Percentiles rank a stretch among this genome's conserved stretches.
phyloP scores from a whole-genome alignment of 768 basidiomycete genomes.

The Podaxis carcinomalis region DNA sequence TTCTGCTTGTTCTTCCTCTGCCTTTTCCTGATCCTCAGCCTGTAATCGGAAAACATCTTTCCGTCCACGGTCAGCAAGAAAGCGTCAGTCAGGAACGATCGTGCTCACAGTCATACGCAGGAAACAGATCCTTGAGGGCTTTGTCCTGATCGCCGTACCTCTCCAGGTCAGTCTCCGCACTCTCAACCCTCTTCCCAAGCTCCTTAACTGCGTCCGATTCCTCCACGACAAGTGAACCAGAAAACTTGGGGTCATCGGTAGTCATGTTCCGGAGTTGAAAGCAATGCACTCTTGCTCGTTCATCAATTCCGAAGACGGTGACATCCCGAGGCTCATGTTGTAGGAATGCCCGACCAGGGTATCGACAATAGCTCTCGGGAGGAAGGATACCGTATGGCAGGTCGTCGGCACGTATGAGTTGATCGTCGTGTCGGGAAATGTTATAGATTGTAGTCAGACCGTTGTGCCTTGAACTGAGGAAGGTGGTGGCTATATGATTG shows the following conservation, averaged over 20 bases:
- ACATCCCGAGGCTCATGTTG: background rate
- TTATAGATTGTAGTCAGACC: conserved; percentile 62
- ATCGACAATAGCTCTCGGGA: background rate
- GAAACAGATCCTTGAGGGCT: conserved; percentile 43
- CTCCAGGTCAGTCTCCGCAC: conserved; percentile 32
- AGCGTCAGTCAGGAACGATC: background rate
- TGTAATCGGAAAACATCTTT: conserved; percentile 37
- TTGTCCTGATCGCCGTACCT: conserved; percentile 41
- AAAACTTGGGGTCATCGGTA: conserved; percentile 8
- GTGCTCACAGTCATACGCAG: conserved; percentile 52
- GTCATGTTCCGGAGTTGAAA: conserved; percentile 29
- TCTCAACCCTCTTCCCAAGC: conserved; percentile 25
- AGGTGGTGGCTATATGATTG: conserved; percentile 40
- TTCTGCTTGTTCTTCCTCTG: conserved; percentile 32
- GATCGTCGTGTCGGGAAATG: conserved; percentile 37
- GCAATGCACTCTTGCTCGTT: conserved; percentile 41
- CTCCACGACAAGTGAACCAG: conserved; percentile 19
- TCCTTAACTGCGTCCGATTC: conserved; percentile 38
- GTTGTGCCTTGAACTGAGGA: conserved; percentile 59
- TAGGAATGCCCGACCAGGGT: conserved; percentile 27
- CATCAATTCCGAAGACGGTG: conserved; percentile 41
- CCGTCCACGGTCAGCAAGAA: too few relatives aligned
- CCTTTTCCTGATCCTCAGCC: conserved; percentile 19
- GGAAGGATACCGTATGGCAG: conserved; percentile 42
- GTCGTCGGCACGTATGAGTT: conserved; percentile 39